Base-by-base conservation (phyloP, 139 green algal species). In the Pleodorina starrii region DNA sequence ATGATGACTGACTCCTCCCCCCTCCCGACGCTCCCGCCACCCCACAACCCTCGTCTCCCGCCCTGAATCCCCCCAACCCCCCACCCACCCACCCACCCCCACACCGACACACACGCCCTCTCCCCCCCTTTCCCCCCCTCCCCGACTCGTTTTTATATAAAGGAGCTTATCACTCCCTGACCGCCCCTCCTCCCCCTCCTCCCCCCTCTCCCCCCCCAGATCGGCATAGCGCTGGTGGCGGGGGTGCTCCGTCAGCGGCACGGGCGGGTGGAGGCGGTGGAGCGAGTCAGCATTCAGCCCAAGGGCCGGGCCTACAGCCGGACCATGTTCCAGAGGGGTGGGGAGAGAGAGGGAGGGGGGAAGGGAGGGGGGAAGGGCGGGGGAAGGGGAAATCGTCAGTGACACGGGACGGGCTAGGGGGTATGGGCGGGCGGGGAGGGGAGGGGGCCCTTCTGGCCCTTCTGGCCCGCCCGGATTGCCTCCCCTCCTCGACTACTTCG, bases 251-350 rank as follows among this genome's bases (percentile, higher is more conserved):
- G 95, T n/a, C n/a, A 80, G 48, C 60, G 79, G 6, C 27, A 85
- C 38, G 85, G 82, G 9, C 91, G 89, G 60, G 90, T 98, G 11
- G 96, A 98, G 91, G 36, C 81, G 0, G 94, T 98, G 73, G 96
- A 98, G 93, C 93, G 95, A 23, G 93, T 98, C 42, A 94, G 87
- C 59, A 94, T 98, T 51, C 93, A 96, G 75, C 93, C 95, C 35
- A 92, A 91, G 76, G 85, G 94, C 38, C 87, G 91, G 44, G 92
- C 93, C 42, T 95, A 92, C 93, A 94, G 91, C 32, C 89, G 95
- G 59, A 97, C 95, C 25, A 90, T 96, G 46, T 97, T 97, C 68
- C 89, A 95, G 36, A 86, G 96, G 12, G 94, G 93, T 25, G 77
- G 38, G 44, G 50, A 60, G 42, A 46, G 75, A 60, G 76, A 25